Evolutionary conservation across 2,329 filamentous ascomycete genomes (phyloP), one percentile per base, ranked within the genome.

Genomic region (Penicillium decumbens): DNA sequence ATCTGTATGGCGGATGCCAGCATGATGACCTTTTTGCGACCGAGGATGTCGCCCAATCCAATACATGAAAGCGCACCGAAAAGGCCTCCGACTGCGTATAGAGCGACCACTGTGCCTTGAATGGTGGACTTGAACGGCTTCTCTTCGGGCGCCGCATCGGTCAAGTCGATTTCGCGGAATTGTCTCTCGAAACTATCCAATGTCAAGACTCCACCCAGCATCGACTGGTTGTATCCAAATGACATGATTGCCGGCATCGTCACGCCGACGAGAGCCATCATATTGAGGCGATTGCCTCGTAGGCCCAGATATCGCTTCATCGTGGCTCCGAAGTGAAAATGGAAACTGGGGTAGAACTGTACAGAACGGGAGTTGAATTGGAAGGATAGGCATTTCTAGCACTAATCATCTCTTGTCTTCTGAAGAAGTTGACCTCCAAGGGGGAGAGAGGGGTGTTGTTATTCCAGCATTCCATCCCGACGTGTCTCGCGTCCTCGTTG

Each of bases 141-240:
- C 4, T 52, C 49, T 38, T 40, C 25, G 9, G 47, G 38, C 3
- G 27, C 30, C 3, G 49, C 46, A 33, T 44, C 18, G 23, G 18
- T 45, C 41, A 49, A 44, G n/a, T 54, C 43, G 10, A 57, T 49
- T 18, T 56, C 41, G 2, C 30, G 49, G 32, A 53, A 56, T 39
- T 54, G 47, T 13, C 37, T n/a, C 10, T 56, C 33, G 15, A 56
- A 58, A 27, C 37, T 51, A 8, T 48, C 10, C 20, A 56, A 30
- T 3, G 56, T 53, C 29, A 58, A 49, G 2, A 57, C 43, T n/a
- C 55, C 55, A 3, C 55, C 55, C 8, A 57, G 15, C 28, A 56
- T 28, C 5, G 44, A 45, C 35, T 52, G 55, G 15, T 57, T 57
- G 38, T 57, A 57, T 13, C 50, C 53, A 8, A 54, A 38, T 10